A percentile compares a stretch with the other conserved stretches of the same genome.
Evolutionary conservation across 306 rosid genomes (phyloP).

Genomic region (Chamaecrista fasciculata): DNA sequence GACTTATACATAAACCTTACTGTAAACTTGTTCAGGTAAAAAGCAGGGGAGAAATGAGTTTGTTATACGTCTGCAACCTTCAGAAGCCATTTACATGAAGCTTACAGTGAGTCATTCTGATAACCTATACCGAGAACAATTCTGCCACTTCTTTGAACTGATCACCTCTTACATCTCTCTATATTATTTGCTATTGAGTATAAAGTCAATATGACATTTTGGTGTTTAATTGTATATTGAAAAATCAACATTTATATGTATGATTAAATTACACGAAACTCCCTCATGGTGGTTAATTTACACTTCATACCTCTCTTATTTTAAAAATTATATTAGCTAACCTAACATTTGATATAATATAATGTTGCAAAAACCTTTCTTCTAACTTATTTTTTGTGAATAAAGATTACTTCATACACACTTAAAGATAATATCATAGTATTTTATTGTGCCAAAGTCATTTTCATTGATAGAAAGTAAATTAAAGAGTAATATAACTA

Average conservation of each 20-base stretch:
- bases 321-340: too few species aligned
- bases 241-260: not conserved
- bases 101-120: conserved; percentile 53
- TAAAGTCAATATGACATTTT: not conserved
- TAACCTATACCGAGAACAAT: not conserved
- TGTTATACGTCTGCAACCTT: conserved; percentile 82
- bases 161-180: conserved; percentile 13
- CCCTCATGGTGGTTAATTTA: too few species aligned
- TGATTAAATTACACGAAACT: too few species aligned
- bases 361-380: too few species aligned
- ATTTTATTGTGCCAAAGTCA: too few species aligned
- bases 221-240: not conserved
- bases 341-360: too few species aligned
- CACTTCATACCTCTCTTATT: too few species aligned
- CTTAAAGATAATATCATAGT: too few species aligned
- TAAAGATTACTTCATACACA: too few species aligned
- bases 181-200: not conserved
- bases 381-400: too few species aligned
- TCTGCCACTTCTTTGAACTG: conserved; percentile 28
- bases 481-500: too few species aligned
- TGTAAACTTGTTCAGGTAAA: conserved; percentile 52
- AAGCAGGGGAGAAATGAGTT: conserved; percentile 93
- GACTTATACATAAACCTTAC: conserved; percentile 15
- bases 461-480: too few species aligned
- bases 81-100: conserved; percentile 91